These are phyloP conservation scores for Colletotrichum nymphaeae DNA, from an alignment of 2,329 filamentous ascomycete genomes.

Conservation along the genomic window DNA sequence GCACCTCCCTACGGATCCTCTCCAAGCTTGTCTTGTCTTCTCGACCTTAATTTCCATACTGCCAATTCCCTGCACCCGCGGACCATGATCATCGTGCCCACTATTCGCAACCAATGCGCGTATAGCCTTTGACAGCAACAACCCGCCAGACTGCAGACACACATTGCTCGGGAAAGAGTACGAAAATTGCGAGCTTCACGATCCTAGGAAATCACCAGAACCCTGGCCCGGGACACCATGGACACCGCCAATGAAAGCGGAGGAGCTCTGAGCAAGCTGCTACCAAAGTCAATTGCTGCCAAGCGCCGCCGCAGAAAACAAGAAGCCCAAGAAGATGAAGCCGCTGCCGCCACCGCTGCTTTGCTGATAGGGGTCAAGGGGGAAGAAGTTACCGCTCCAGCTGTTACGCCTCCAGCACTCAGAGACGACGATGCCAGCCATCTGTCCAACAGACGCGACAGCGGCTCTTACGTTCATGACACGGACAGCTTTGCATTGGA, in stretches of 20 bases:
- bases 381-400: conserved; percentile 30
- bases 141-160: conserved; percentile 9
- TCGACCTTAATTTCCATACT: conserved; percentile 28
- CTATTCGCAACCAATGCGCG: conserved; percentile 28
- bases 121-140: conserved; percentile 19
- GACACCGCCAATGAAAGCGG: conserved; percentile 20
- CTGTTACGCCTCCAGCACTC: conserved; percentile 36
- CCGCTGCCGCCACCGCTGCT: conserved; percentile 38
- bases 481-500: conserved; percentile 14
- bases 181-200: conserved; percentile 10
- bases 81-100: conserved; percentile 21
- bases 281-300: conserved; percentile 62
- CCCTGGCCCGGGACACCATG: conserved; percentile 12
- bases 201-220: neutral
- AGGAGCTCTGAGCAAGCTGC: conserved; percentile 57
- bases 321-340: conserved; percentile 49
- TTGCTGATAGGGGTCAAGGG: conserved; percentile 30
- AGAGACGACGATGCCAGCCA: conserved; percentile 44
- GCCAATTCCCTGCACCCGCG: conserved; percentile 1
- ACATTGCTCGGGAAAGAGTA: conserved; percentile 11
- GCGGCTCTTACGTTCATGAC: conserved; percentile 48
- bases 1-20: neutral
- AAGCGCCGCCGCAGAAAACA: conserved; percentile 63
- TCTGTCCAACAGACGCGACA: conserved; percentile 51
- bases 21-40: neutral